phyloP scores from a whole-genome alignment of 2,329 filamentous ascomycete genomes.

The Colletotrichum phormii region DNA sequence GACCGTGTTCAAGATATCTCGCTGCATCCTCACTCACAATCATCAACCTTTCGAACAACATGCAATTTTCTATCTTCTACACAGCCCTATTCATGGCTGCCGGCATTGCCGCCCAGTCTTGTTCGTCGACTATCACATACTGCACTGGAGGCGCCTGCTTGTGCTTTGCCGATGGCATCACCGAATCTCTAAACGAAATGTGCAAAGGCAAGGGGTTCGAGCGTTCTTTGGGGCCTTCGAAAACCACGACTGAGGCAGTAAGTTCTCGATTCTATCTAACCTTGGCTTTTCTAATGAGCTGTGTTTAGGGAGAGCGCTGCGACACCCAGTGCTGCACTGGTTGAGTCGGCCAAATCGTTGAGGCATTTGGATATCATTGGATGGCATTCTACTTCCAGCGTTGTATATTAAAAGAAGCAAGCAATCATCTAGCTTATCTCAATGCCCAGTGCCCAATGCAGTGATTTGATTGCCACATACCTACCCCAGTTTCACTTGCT shows the following conservation, averaged over 20 bases:
- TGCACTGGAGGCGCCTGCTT: not conserved
- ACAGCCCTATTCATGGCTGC: not conserved
- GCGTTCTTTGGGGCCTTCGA: conserved; percentile 7
- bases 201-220: conserved; percentile 4
- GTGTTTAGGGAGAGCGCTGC: not conserved
- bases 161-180: not conserved
- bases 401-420: too few species aligned
- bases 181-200: not conserved
- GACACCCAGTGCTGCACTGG: not conserved
- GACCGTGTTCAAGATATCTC: not conserved
- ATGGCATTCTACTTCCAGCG: too few species aligned
- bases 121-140: not conserved
- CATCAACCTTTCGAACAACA: not conserved
- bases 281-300: too few species aligned
- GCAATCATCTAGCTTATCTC: too few species aligned
- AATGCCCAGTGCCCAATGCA: too few species aligned
- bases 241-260: not conserved
- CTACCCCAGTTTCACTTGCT: too few species aligned
- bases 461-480: too few species aligned
- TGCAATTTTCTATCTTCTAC: not conserved
- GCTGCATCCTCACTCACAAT: too few species aligned
- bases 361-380: too few species aligned
- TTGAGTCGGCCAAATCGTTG: not conserved
- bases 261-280: not conserved
- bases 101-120: not conserved